Conservation (phyloP, 2,329 filamentous ascomycete genomes). For the Fusarium pininemorale region DNA sequence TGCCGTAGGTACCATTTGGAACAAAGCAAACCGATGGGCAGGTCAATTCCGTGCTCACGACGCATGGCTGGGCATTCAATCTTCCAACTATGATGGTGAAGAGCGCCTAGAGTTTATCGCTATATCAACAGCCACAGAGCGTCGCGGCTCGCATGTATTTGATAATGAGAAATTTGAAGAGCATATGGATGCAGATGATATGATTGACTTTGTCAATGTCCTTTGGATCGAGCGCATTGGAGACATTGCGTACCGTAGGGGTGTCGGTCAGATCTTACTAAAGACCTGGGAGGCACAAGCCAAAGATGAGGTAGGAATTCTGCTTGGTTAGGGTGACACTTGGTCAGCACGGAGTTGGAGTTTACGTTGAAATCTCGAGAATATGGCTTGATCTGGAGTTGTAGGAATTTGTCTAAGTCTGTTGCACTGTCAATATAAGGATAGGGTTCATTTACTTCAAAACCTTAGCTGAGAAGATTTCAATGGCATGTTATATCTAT, state of each 20-base stretch:
- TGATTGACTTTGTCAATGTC: conserved; percentile 57
- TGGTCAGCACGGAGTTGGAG: conserved; percentile 31
- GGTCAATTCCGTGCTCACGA: conserved; percentile 57
- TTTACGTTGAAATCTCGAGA: conserved; percentile 2
- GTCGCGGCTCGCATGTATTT: conserved; percentile 53
- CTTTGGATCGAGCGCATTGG: conserved; percentile 58
- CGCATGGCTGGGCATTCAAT: conserved; percentile 56
- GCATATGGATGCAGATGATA: conserved; percentile 53
- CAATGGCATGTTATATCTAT: not conserved
- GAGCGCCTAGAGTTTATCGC: conserved; percentile 57
- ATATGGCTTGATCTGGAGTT: conserved; percentile 13
- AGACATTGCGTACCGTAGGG: conserved; percentile 52
- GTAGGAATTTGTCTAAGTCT: not conserved
- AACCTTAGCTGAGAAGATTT: not conserved
- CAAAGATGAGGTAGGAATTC: conserved; percentile 52
- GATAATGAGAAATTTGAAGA: conserved; percentile 52
- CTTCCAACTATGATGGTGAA: conserved; percentile 57
- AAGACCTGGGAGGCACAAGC: conserved; percentile 53
- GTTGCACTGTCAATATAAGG: not conserved
- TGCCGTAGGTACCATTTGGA: conserved; percentile 55
- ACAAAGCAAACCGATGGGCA: conserved; percentile 49
- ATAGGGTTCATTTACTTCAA: not conserved
- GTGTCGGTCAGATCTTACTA: conserved; percentile 54
- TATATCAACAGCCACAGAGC: conserved; percentile 53
- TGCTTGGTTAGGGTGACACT: conserved; percentile 49